Evolutionary conservation across 2,329 filamentous ascomycete species (phyloP).

Genomic region (Blastomyces gilchristii): DNA sequence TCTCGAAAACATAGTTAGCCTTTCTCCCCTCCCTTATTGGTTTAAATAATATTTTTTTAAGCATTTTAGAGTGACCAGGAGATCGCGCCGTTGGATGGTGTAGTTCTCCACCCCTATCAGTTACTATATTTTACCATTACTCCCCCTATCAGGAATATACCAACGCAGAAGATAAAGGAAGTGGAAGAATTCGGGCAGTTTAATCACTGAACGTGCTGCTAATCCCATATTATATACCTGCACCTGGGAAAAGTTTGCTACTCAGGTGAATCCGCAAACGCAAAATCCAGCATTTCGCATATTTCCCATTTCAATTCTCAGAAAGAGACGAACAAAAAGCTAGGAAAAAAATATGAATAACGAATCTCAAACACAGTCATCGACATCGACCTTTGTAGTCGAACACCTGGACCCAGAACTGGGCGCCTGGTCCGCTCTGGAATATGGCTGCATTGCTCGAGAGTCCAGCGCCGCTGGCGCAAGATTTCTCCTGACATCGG

Average conservation of each 20-base stretch:
- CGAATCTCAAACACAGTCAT: neutral
- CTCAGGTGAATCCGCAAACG: neutral
- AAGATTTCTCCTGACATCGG: slow-evolving; percentile 70
- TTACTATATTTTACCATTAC: neutral
- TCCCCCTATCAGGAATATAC: neutral
- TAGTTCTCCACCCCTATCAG: too few relatives aligned
- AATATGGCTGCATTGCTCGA: slow-evolving; percentile 77
- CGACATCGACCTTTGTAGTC: slow-evolving; percentile 70
- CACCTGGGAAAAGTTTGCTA: neutral
- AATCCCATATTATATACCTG: neutral
- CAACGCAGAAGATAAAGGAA: neutral
- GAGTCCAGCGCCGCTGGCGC: slow-evolving; percentile 61
- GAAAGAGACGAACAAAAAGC: neutral
- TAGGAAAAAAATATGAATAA: neutral
- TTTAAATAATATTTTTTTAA: too few relatives aligned
- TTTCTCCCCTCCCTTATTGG: neutral
- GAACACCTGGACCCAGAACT: slow-evolving; percentile 95
- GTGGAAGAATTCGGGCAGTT: neutral
- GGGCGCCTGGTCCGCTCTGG: slow-evolving; percentile 84
- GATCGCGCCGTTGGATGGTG: too few relatives aligned
- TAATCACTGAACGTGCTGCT: neutral
- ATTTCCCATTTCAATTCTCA: neutral
- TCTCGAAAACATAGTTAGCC: neutral
- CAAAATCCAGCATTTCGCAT: neutral
- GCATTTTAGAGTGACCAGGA: too few relatives aligned